Percentiles rank a stretch among this genome's conserved stretches.
Evolutionary conservation across 23 red algal genomes (phyloP).

Genomic region (Gracilariopsis chorda): DNA sequence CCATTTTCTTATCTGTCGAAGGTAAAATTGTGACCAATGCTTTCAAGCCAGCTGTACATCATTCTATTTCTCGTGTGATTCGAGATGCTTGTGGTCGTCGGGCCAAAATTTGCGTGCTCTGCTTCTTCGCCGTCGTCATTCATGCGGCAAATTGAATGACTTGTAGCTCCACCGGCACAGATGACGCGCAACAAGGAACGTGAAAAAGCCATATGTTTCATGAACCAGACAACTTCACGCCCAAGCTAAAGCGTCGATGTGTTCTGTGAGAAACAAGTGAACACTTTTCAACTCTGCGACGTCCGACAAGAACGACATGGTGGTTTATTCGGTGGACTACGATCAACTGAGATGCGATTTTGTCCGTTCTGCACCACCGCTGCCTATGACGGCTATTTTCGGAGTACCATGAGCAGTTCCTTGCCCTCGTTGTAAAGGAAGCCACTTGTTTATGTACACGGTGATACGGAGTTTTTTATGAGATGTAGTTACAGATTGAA

Average conservation of each 20-base stretch:
- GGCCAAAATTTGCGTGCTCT: conserved; percentile 15
- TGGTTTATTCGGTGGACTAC: conserved; percentile 13
- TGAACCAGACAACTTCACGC: not conserved
- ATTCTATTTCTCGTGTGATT: not conserved
- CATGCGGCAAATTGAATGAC: not conserved
- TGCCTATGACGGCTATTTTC: not conserved
- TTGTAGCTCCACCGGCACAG: not conserved
- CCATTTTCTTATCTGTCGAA: too few relatives aligned
- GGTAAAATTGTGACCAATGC: conserved; percentile 35
- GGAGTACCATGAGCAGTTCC: conserved; percentile 5
- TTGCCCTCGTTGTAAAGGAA: not conserved
- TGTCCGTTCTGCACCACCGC: not conserved
- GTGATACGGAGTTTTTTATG: not conserved
- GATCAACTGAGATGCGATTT: not conserved
- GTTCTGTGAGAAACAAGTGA: too few relatives aligned
- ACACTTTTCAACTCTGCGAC: too few relatives aligned
- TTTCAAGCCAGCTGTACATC: conserved; percentile 29
- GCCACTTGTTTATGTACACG: conserved; percentile 13
- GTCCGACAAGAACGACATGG: too few relatives aligned
- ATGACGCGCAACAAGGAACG: not conserved
- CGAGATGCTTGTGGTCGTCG: not conserved
- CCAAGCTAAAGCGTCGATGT: too few relatives aligned
- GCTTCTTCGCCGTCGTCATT: not conserved
- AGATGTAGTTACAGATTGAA: conserved; percentile 17
- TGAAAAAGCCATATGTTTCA: not conserved